Evolutionary conservation across 257 asterid genomes (phyloP).

Genomic region (Nyctanthes arbortristis): DNA sequence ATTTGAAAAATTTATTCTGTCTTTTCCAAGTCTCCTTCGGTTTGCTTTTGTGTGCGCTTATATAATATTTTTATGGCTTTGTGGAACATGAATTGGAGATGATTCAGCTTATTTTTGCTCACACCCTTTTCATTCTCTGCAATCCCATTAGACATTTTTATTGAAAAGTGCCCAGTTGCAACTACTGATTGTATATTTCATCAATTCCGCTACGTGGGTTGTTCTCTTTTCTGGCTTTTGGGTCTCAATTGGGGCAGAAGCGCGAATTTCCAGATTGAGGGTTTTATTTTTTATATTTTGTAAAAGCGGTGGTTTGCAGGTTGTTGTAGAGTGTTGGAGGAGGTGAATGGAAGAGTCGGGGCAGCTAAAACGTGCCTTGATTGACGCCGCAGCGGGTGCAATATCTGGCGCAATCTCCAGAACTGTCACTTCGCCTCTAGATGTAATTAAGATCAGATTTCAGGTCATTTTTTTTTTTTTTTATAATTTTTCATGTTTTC

Average conservation of each 20-base stretch:
- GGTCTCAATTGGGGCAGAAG: conserved; percentile 14
- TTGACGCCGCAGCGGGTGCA: conserved; percentile 86
- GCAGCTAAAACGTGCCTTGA: conserved; percentile 70
- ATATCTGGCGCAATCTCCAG: conserved; percentile 78
- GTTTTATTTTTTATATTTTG: conserved; percentile 4
- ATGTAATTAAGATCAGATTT: conserved; percentile 93
- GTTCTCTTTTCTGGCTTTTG: conserved; percentile 21
- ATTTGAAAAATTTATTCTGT: background rate
- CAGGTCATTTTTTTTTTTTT: conserved; percentile 52
- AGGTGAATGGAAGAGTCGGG: conserved; percentile 78
- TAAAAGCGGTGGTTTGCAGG: conserved; percentile 33
- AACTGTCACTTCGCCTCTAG: conserved; percentile 89
- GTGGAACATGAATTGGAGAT: background rate
- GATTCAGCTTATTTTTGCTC: background rate
- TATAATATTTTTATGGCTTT: background rate
- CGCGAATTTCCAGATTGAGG: conserved; percentile 7
- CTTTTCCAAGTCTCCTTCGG: too few relatives aligned
- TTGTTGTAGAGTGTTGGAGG: conserved; percentile 27
- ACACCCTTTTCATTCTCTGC: background rate
- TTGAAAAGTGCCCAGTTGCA: conserved; percentile 21
- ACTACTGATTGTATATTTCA: background rate
- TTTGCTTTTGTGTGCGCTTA: background rate
- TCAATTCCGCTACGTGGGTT: background rate
- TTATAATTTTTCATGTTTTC: background rate
- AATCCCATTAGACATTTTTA: background rate